Evolutionary conservation across 768 basidiomycete genomes (phyloP), one percentile per base, ranked within the genome.

Genomic region (Clathrus columnatus): DNA sequence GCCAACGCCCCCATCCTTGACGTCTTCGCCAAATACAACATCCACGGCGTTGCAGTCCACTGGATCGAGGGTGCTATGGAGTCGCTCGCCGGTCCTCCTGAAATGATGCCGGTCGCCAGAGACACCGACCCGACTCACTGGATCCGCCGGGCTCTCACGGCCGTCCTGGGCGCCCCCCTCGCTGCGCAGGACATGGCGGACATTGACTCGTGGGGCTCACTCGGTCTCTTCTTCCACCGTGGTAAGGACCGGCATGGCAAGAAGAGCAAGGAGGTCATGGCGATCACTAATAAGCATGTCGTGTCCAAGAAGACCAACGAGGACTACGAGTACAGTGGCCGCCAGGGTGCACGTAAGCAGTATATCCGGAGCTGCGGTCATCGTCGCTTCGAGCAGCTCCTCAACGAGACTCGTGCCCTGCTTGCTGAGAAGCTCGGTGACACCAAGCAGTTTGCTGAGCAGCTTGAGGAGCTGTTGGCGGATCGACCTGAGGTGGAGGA

Each of bases 241-340:
- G 52, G 20, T 10, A 18, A 3, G 16, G 32, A 54, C 52, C 17
- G 45, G 45, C 17, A 23, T 17, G 53, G 51, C 26, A 49, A 50
- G 2, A 52, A 18, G 50, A 54, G 52, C 50, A 27, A 52, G 49
- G 21, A 51, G 50, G 50, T 63, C 58, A 50, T 63, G 44, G 57
- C 51, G 28, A 44, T 64, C 57, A 61, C 57, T 30, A 63, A 64
- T 50, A 63, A 61, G 45, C 63, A 63, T 53, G 62, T 63, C 28
- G 55, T 57, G 59, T 60, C 62, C 56, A 5, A 48, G 28, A 54
- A 64, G 51, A 61, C 62, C 8, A 64, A 59, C 41, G 55, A 53
- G 57, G 28, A 61, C 45, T 65, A 66, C 60, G 56, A 61, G 57
- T 52, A 61, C 46, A 54, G 60, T n/a, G 59, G 18, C 18, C 42